A percentile compares a stretch with the other conserved stretches of the same genome.
Conservation (phyloP, 176 grass and related monocot genomes). For the Themeda triandra region DNA sequence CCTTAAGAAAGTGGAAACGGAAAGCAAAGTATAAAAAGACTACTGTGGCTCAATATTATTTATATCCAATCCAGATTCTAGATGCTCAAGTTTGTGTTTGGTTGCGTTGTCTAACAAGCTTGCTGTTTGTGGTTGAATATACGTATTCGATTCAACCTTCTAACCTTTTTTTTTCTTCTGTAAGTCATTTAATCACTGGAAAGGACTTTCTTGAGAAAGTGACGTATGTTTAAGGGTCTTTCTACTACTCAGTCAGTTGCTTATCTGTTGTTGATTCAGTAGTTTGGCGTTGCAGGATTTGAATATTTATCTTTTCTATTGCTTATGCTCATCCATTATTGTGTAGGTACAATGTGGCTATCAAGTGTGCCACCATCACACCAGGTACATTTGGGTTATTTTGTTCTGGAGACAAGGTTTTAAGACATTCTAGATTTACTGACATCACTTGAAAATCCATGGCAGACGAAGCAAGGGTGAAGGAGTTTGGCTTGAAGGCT, state of each 20-base stretch:
- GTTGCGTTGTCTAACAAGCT: neutral
- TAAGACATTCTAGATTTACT: neutral
- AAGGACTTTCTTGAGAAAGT: neutral
- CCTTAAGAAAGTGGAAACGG: neutral
- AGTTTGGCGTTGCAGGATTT: neutral
- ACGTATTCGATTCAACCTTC: neutral
- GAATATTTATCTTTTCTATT: neutral
- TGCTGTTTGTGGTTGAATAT: neutral
- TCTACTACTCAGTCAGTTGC: neutral
- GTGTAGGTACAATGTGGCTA: constrained; percentile 76
- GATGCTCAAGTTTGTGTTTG: neutral
- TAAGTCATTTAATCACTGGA: neutral
- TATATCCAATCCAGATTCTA: neutral
- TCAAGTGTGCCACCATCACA: constrained; percentile 88
- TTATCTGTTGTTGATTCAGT: neutral
- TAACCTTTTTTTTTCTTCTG: neutral
- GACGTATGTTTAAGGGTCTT: neutral
- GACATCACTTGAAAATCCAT: constrained; percentile 12
- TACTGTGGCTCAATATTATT: neutral
- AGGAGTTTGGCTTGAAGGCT: constrained; percentile 63
- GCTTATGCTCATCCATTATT: neutral
- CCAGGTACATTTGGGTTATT: constrained; percentile 48
- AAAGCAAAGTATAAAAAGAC: neutral
- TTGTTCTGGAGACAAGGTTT: neutral
- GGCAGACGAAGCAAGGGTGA: constrained; percentile 58